phyloP scores from a whole-genome alignment of 164 flowering plant species.

The Chloranthus sessilifolius region DNA sequence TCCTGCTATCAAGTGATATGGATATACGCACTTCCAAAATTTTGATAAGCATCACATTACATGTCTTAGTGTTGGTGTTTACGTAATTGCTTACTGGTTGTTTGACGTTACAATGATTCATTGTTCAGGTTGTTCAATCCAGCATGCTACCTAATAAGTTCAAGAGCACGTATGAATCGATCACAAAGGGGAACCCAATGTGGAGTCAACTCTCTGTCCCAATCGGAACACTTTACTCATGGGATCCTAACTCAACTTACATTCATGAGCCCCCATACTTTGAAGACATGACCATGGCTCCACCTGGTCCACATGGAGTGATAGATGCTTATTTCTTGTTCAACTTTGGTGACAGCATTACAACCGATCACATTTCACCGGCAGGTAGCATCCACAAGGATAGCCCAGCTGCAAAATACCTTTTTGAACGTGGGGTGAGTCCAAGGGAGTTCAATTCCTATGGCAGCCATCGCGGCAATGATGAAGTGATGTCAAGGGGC shows the following conservation, averaged over 20 bases:
- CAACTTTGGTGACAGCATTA: constrained; percentile 73
- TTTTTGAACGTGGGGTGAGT: constrained; percentile 54
- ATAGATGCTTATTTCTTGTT: constrained; percentile 73
- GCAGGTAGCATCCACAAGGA: constrained; percentile 79
- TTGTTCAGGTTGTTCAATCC: constrained; percentile 39
- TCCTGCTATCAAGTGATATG: no score
- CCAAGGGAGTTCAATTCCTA: constrained; percentile 68
- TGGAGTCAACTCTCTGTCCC: constrained; percentile 45
- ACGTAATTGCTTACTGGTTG: no score
- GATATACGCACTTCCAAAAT: no score
- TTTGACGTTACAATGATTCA: background rate
- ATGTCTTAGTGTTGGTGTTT: no score
- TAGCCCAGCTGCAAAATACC: constrained; percentile 72
- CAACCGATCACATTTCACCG: constrained; percentile 78
- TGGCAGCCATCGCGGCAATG: constrained; percentile 76
- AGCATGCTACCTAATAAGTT: constrained; percentile 48
- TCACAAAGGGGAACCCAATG: constrained; percentile 39
- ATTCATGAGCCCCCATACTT: constrained; percentile 51
- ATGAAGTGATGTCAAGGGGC: constrained; percentile 75
- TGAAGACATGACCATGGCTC: constrained; percentile 55
- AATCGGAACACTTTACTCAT: constrained; percentile 25
- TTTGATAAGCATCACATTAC: no score
- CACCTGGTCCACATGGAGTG: constrained; percentile 65
- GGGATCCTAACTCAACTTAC: constrained; percentile 47
- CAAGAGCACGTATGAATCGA: constrained; percentile 42